Base-by-base conservation (phyloP, 371 early-diverging fungal species). In the Apophysomyces elegans region DNA sequence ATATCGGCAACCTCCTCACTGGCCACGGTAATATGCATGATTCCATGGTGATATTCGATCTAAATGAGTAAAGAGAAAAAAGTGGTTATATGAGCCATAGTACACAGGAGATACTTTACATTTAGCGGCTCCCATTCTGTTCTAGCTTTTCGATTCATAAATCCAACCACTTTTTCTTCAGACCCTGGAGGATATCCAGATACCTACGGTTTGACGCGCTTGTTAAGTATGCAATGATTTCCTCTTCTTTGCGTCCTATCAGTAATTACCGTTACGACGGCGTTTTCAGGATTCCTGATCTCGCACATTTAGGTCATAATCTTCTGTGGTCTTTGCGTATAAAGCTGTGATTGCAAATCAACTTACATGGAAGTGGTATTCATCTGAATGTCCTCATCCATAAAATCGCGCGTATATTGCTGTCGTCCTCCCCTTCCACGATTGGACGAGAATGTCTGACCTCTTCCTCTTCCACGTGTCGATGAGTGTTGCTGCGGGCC, bases 301-400 rank as follows among this genome's bases (percentile, higher is more conserved):
- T 59, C 61, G 64, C 35, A 58, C 43, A 58, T 44, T 35, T 35
- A 50, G 21, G 35, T 58, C 43, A 57, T 7, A 14, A 14, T 50
- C 13, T 37, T 12, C 58, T 57, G 21, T 45, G 59, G 21, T 45
- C 56, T 56, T 66, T 46, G 35, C 18, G 12, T 39, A 14, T 16
- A 38, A 37, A 39, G 57, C 7, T 58, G 6, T 9, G 32, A 9
- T 13, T 50, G 43, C 45, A 62, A 58, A 41, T 41, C 56, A 58
- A 38, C 61, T 61, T 68, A 61, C 39, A 68, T 58, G 26, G 43
- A 41, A n/a, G 54, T 13, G 60, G 69, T 68, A 62, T 68, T 58
- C 81, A 81, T 78, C 37, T 69, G 72, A 44, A 73, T 78, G 58
- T 81, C 81, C 61, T 81, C 78, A 13, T 76, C 77, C 2, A 71